Percentiles rank a stretch among this genome's conserved stretches.
Conservation (phyloP, 2,329 filamentous ascomycete species). For the Fonsecaea pugnacius region DNA sequence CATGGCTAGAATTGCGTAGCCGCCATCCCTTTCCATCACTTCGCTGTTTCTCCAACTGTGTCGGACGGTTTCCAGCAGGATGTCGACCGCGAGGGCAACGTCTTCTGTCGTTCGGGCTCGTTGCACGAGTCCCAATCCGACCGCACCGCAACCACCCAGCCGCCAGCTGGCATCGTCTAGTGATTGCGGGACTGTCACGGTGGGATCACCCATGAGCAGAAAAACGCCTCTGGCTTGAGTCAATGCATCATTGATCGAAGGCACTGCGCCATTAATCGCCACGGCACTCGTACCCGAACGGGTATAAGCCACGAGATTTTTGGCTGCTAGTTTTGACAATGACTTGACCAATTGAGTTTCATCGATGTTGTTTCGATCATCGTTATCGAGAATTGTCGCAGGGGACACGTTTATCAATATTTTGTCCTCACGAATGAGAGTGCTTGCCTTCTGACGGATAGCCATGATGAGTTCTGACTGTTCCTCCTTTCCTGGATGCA, state of each 20-base stretch:
- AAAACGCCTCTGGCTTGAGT: slow-evolving; percentile 78
- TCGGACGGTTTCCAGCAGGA: slow-evolving; percentile 82
- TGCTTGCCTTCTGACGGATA: slow-evolving; percentile 81
- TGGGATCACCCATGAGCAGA: slow-evolving; percentile 79
- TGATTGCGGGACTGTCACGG: slow-evolving; percentile 78
- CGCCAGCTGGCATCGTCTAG: slow-evolving; percentile 93
- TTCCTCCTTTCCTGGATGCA: slow-evolving; percentile 87
- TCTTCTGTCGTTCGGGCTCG: slow-evolving; percentile 71
- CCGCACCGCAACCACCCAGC: slow-evolving; percentile 84
- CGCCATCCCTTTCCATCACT: slow-evolving; percentile 94
- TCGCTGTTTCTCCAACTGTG: slow-evolving; percentile 98
- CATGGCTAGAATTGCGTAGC: slow-evolving; percentile 84
- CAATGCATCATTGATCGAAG: slow-evolving; percentile 87
- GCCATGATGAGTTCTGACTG: slow-evolving; percentile 88
- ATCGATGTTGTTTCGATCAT: slow-evolving; percentile 71
- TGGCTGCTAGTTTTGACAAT: slow-evolving; percentile 72
- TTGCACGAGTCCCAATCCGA: slow-evolving; percentile 84
- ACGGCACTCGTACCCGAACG: slow-evolving; percentile 76
- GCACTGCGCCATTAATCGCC: slow-evolving; percentile 84
- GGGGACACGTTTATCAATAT: slow-evolving; percentile 84
- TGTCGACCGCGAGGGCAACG: slow-evolving; percentile 76
- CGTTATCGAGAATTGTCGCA: slow-evolving; percentile 76
- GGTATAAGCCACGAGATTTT: slow-evolving; percentile 70
- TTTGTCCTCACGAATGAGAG: slow-evolving; percentile 77
- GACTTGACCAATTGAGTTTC: slow-evolving; percentile 77